Conservation (phyloP, 192 early-diverging fungal species). For the Coemansia sp. region DNA sequence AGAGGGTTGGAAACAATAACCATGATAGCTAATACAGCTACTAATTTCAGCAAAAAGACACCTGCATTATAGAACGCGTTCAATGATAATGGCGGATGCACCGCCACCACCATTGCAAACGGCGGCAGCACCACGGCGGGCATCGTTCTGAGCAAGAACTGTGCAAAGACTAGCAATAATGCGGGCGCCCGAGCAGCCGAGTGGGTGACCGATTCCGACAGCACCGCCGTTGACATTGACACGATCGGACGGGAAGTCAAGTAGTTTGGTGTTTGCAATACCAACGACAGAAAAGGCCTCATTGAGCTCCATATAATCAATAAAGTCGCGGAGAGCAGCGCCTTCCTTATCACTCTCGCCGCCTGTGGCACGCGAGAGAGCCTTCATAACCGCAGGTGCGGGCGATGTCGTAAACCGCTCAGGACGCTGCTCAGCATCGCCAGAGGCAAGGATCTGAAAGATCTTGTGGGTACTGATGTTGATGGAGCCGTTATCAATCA, state of each 20-base stretch:
- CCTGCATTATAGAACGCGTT: constrained; percentile 44
- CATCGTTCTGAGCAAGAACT: constrained; percentile 69
- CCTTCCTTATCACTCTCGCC: constrained; percentile 46
- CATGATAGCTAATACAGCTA: no score
- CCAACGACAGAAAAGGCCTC: constrained; percentile 84
- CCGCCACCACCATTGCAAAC: constrained; percentile 98
- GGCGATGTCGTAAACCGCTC: constrained; percentile 76
- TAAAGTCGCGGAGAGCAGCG: constrained; percentile 56
- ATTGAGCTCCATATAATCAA: constrained; percentile 82
- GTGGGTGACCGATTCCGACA: constrained; percentile 94
- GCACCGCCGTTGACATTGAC: constrained; percentile 96
- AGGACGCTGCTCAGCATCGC: constrained; percentile 73
- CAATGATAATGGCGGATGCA: constrained; percentile 83
- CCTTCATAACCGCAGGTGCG: constrained; percentile 75
- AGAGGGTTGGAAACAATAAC: no score
- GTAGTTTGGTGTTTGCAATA: constrained; percentile 81
- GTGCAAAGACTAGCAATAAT: constrained; percentile 80
- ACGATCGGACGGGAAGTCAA: constrained; percentile 70
- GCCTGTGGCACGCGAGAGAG: constrained; percentile 62
- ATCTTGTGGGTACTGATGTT: constrained; percentile 25
- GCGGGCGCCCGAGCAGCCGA: constrained; percentile 93
- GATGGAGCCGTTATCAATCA: constrained; percentile 41
- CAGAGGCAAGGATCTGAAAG: constrained; percentile 65
- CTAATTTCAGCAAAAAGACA: neutral
- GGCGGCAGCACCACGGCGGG: constrained; percentile 84